Evolutionary conservation across 306 rosid genomes (phyloP).

Genomic region (Pterocarpus santalinus): DNA sequence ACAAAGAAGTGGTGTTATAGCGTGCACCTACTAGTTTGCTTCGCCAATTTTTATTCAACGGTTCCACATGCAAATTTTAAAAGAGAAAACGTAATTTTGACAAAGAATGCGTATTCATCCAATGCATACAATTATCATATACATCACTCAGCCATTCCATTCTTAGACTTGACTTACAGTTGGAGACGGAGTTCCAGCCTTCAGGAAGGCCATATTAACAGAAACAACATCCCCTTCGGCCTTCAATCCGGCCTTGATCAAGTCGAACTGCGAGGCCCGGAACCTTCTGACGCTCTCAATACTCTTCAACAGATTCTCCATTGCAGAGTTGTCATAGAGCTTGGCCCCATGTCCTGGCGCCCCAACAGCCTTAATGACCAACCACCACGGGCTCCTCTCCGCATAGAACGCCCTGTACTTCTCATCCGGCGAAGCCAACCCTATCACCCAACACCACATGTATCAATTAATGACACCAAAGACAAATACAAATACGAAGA

Average conservation of each 20-base stretch:
- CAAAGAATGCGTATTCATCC: background rate
- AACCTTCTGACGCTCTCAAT: slow-evolving; percentile 82
- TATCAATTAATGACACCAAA: background rate
- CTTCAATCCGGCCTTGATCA: slow-evolving; percentile 85
- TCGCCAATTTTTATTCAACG: slow-evolving; percentile 1
- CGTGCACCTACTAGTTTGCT: background rate
- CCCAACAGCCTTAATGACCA: slow-evolving; percentile 84
- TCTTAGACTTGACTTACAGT: slow-evolving; percentile 62
- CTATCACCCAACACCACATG: slow-evolving; percentile 56
- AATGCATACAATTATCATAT: slow-evolving; percentile 7
- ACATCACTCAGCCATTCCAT: background rate
- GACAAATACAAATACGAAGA: background rate
- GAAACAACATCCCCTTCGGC: slow-evolving; percentile 85
- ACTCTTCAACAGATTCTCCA: slow-evolving; percentile 93
- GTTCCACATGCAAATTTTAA: background rate
- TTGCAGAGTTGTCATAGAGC: slow-evolving; percentile 90
- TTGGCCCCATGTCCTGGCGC: slow-evolving; percentile 96
- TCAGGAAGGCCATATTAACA: slow-evolving; percentile 83
- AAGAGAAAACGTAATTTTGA: slow-evolving; percentile 5
- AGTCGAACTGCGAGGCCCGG: slow-evolving; percentile 83
- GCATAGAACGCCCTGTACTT: slow-evolving; percentile 78
- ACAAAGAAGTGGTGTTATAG: background rate
- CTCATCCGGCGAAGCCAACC: slow-evolving; percentile 76
- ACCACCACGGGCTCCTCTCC: slow-evolving; percentile 90
- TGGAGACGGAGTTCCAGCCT: slow-evolving; percentile 92